phyloP scores from a whole-genome alignment of 2,329 filamentous ascomycete genomes.

The Paracoccidioides brasiliensis region DNA sequence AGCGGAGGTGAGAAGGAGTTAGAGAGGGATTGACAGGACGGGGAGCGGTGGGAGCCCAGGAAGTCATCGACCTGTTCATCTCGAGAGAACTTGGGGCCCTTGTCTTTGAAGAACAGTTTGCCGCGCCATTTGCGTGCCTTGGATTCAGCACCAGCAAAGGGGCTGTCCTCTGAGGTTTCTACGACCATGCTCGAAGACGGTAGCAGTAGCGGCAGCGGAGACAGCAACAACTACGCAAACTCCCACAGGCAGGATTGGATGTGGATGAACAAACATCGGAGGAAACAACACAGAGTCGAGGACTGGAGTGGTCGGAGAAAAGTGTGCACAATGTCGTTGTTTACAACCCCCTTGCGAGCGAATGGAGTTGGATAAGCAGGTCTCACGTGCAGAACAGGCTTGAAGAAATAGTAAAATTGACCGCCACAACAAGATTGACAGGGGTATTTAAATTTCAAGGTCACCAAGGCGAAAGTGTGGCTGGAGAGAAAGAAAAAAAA shows the following conservation, averaged over 20 bases:
- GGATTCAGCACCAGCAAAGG: constrained; percentile 6
- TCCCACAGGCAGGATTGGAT: background rate
- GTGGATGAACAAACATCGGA: constrained; percentile 1
- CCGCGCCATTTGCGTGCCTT: constrained; percentile 32
- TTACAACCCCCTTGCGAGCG: background rate
- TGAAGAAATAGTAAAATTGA: constrained; percentile 3
- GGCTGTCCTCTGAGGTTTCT: constrained; percentile 7
- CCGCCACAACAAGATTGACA: constrained; percentile 1
- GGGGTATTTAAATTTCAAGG: background rate
- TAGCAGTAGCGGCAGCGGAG: background rate
- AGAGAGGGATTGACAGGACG: background rate
- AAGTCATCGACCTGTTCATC: constrained; percentile 43
- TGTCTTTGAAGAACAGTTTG: constrained; percentile 37
- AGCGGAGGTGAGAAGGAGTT: constrained; percentile 1
- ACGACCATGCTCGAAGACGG: constrained; percentile 7
- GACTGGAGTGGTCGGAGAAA: background rate
- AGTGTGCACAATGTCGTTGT: background rate
- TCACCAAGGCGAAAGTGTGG: background rate
- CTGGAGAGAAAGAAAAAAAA: background rate
- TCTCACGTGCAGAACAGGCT: constrained; percentile 5
- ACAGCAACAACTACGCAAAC: background rate
- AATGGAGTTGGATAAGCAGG: constrained; percentile 1
- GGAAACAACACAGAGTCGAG: background rate
- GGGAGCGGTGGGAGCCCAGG: constrained; percentile 40
- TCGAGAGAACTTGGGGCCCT: constrained; percentile 22